Evolutionary conservation across 345 rosid genomes (phyloP), one percentile per base, ranked within the genome.

Genomic region (Rhizophora mangle): DNA sequence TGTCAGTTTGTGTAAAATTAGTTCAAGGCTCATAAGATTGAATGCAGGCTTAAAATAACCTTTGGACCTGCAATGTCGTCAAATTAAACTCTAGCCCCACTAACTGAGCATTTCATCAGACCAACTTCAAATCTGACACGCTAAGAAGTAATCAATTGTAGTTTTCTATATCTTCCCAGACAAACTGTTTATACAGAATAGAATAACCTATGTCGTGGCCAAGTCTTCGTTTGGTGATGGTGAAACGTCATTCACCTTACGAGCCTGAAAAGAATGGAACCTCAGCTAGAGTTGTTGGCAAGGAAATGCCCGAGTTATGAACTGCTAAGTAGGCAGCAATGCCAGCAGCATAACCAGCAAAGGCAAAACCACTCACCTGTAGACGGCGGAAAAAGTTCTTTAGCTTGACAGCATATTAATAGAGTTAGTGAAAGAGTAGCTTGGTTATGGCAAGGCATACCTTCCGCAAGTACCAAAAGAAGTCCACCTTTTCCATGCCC

Each of bases 401-500:
- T 72, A 57, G 63, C 19, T 6, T 5, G 66, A 59, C 8, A 6
- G 24, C 74, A 7, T 60, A 56, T 15, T 43, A 49, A 11, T 34
- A 29, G 27, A 43, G 49, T 49, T 3, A 8, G 32, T 27, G 20
- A 15, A 32, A 55, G 11, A 58, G 36, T 2, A 58, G 22, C 34
- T n/a, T 29, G 91, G 94, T 89, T 91, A 1, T 47, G 21, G 31
- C 29, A 24, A 47, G 22, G 24, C 56, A 10, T 77, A 89, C 98
- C 97, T 94, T 94, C 34, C 87, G 85, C 34, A 94, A 69, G 73
- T 94, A 94, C 98, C 97, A 94, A 67, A 94, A 91, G 92, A 94
- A 94, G 78, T 94, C 95, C 20, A 91, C 86, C 81, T 91, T 89
- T 74, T 94, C 98, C 97, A 91, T 94, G n/a, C 98, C 98, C 98